phyloP scores from a whole-genome alignment of 805 yeast genomes.

The Candida manassasensis region DNA sequence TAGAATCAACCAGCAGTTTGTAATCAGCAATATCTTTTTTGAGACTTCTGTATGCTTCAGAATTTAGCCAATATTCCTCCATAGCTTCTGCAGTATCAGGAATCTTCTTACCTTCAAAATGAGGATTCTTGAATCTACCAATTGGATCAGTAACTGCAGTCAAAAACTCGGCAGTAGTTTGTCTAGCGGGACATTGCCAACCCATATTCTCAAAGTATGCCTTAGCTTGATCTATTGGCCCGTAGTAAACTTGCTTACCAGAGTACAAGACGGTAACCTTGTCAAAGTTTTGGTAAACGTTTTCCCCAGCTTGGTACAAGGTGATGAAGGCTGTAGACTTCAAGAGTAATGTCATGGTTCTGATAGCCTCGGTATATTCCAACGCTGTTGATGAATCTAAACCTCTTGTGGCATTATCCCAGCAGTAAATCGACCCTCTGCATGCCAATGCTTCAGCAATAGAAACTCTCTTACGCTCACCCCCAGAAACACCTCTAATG shows the following conservation, averaged over 20 bases:
- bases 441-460: constrained; percentile 61
- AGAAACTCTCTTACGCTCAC: constrained; percentile 70
- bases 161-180: constrained; percentile 66
- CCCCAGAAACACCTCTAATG: constrained; percentile 68
- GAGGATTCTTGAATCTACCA: constrained; percentile 48
- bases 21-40: constrained; percentile 20
- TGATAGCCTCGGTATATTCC: constrained; percentile 25
- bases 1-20: constrained; percentile 14
- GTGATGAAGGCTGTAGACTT: constrained; percentile 58
- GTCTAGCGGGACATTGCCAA: constrained; percentile 56
- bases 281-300: constrained; percentile 26
- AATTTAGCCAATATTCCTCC: constrained; percentile 51
- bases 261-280: constrained; percentile 26
- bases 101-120: constrained; percentile 42
- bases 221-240: constrained; percentile 52
- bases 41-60: constrained; percentile 26
- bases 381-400: constrained; percentile 31
- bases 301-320: constrained; percentile 36
- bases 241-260: constrained; percentile 56
- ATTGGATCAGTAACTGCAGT: constrained; percentile 66
- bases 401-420: constrained; percentile 33
- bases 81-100: constrained; percentile 64
- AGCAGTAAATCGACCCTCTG: constrained; percentile 30
- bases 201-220: constrained; percentile 63
- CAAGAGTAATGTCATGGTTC: constrained; percentile 39